Evolutionary conservation across 805 yeast species (phyloP).

Genomic region (Candida tibetensis): DNA sequence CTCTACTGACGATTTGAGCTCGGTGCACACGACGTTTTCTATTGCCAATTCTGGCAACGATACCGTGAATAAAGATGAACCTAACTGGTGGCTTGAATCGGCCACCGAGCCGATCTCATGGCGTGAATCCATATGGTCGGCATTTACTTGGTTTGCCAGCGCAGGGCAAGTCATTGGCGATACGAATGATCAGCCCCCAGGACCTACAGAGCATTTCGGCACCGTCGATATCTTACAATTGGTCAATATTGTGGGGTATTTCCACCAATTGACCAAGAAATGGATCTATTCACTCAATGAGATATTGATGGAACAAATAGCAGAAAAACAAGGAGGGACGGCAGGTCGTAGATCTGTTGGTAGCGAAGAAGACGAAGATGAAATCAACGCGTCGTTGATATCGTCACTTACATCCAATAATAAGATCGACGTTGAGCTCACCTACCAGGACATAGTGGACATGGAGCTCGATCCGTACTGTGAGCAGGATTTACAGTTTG

Average conservation of each 20-base stretch:
- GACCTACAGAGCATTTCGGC: constrained; percentile 15
- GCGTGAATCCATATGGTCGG: constrained; percentile 61
- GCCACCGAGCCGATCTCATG: constrained; percentile 52
- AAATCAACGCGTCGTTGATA: constrained; percentile 4
- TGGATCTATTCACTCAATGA: constrained; percentile 26
- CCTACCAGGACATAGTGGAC: constrained; percentile 40
- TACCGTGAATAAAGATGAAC: constrained; percentile 19
- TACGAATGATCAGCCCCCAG: background rate
- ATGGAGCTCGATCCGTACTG: constrained; percentile 45
- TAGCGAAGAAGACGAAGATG: constrained; percentile 7
- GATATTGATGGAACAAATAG: constrained; percentile 33
- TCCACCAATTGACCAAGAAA: constrained; percentile 39
- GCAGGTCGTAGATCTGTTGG: background rate
- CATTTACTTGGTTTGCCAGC: constrained; percentile 84
- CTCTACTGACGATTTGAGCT: constrained; percentile 26
- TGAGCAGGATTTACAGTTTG: constrained; percentile 35
- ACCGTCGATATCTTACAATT: constrained; percentile 19
- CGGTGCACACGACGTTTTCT: constrained; percentile 30
- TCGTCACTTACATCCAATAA: constrained; percentile 6
- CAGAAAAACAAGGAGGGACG: constrained; percentile 4
- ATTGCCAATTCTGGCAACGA: constrained; percentile 6
- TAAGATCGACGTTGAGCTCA: constrained; percentile 27
- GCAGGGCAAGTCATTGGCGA: constrained; percentile 56
- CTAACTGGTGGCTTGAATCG: constrained; percentile 42
- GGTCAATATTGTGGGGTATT: constrained; percentile 34